phyloP scores from a whole-genome alignment of 2,329 filamentous ascomycete species.

The Fusarium sambucinum region DNA sequence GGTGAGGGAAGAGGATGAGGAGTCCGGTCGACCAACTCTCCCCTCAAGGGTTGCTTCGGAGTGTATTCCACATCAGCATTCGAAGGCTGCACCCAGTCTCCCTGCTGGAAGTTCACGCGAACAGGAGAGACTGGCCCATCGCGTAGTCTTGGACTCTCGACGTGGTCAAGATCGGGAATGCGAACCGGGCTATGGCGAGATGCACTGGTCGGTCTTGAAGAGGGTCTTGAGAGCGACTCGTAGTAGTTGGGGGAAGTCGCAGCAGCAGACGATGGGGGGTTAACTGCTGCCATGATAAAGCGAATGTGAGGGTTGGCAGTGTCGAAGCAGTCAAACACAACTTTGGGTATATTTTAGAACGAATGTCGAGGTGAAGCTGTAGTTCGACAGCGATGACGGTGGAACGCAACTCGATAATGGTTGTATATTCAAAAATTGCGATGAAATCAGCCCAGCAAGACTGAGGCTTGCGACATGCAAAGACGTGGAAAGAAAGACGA shows the following conservation, averaged over 20 bases:
- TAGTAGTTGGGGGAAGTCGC: conserved; percentile 47
- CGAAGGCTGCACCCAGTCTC: conserved; percentile 65
- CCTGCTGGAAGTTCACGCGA: conserved; percentile 65
- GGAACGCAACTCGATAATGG: conserved; percentile 3
- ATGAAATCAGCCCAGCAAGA: conserved; percentile 7
- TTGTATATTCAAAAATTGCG: conserved; percentile 18
- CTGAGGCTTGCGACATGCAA: conserved; percentile 19
- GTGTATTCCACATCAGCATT: conserved; percentile 64
- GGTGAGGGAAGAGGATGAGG: conserved; percentile 38
- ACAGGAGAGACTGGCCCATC: conserved; percentile 68
- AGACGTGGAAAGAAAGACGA: conserved; percentile 5
- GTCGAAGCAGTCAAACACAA: conserved; percentile 30
- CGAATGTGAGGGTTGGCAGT: conserved; percentile 33
- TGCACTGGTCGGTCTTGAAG: conserved; percentile 42
- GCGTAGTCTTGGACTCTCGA: conserved; percentile 60
- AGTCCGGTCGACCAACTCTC: conserved; percentile 45
- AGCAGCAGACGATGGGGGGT: conserved; percentile 52
- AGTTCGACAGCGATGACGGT: conserved; percentile 14
- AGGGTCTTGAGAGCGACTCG: conserved; percentile 19
- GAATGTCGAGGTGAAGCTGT: conserved; percentile 18
- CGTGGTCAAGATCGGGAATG: conserved; percentile 43
- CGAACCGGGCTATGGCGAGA: conserved; percentile 55
- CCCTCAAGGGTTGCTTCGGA: conserved; percentile 46
- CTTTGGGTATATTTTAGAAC: conserved; percentile 20
- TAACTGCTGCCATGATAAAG: conserved; percentile 52